Conservation (phyloP, 2,329 filamentous ascomycete genomes). For the Fusarium foetens region DNA sequence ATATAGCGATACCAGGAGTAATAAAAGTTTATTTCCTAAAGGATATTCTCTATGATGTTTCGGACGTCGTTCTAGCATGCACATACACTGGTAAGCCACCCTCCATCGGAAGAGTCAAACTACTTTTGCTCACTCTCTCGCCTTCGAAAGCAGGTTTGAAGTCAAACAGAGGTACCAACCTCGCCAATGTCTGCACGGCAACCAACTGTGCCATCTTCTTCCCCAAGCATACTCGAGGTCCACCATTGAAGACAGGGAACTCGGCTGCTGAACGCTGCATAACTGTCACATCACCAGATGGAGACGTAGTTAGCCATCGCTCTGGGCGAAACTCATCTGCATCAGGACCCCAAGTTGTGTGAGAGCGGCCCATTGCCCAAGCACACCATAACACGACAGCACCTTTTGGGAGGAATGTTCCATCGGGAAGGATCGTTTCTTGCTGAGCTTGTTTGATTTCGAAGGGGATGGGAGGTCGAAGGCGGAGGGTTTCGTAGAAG, state of each 20-base stretch:
- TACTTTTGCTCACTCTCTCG: constrained; percentile 66
- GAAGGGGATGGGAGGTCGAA: constrained; percentile 73
- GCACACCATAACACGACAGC: constrained; percentile 71
- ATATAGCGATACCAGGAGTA: constrained; percentile 35
- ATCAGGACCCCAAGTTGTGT: constrained; percentile 65
- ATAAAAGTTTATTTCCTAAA: constrained; percentile 25
- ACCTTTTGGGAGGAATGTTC: constrained; percentile 64
- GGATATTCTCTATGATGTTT: background rate
- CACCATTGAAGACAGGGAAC: constrained; percentile 73
- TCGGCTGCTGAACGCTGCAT: constrained; percentile 60
- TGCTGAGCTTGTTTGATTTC: constrained; percentile 70
- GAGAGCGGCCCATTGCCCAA: constrained; percentile 71
- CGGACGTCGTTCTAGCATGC: background rate
- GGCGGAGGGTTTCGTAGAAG: constrained; percentile 70
- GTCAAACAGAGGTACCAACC: constrained; percentile 61
- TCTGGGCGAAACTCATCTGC: constrained; percentile 66
- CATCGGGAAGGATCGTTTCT: constrained; percentile 66
- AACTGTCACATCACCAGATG: constrained; percentile 50
- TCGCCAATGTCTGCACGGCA: constrained; percentile 65
- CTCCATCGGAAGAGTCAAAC: constrained; percentile 72
- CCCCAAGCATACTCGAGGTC: constrained; percentile 68
- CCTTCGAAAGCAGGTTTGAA: constrained; percentile 57
- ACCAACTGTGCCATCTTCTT: constrained; percentile 73
- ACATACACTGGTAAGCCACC: constrained; percentile 62
- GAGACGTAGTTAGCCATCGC: constrained; percentile 60